Percentiles rank a stretch among this genome's conserved stretches.
Conservation (phyloP, 305 asterid genomes). For the Stenogyne calaminthoides region DNA sequence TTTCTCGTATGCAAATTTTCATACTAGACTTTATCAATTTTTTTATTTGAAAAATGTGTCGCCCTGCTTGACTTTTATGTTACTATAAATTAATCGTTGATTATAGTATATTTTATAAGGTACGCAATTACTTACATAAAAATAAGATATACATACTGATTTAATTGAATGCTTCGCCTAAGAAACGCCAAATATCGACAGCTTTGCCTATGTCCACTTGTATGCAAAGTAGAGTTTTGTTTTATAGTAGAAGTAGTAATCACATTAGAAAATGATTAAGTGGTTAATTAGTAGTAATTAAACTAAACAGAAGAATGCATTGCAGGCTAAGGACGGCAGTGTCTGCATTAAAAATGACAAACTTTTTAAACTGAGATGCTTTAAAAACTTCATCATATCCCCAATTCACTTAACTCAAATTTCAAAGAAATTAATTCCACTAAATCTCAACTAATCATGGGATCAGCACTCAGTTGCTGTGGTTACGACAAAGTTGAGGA, state of each 20-base stretch:
- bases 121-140: background rate
- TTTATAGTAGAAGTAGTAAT: background rate
- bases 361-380: conserved; percentile 23
- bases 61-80: too few species aligned
- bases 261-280: background rate
- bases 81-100: background rate
- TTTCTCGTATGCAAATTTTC: too few species aligned
- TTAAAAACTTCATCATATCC: conserved; percentile 28
- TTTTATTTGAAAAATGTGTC: too few species aligned
- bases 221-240: background rate
- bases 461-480: conserved; percentile 66
- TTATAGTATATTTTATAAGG: background rate
- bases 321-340: conserved; percentile 79
- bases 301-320: background rate
- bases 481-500: conserved; percentile 62
- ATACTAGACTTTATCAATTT: too few species aligned
- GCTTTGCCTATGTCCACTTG: background rate
- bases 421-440: background rate
- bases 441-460: conserved; percentile 48
- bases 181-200: background rate
- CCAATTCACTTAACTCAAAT: background rate
- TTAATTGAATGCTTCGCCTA: background rate
- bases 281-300: background rate
- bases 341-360: conserved; percentile 28
- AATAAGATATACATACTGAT: too few species aligned